These are phyloP conservation scores for Rubia peregrina DNA, from an alignment of 305 asterid genomes.

Conservation along the genomic window DNA sequence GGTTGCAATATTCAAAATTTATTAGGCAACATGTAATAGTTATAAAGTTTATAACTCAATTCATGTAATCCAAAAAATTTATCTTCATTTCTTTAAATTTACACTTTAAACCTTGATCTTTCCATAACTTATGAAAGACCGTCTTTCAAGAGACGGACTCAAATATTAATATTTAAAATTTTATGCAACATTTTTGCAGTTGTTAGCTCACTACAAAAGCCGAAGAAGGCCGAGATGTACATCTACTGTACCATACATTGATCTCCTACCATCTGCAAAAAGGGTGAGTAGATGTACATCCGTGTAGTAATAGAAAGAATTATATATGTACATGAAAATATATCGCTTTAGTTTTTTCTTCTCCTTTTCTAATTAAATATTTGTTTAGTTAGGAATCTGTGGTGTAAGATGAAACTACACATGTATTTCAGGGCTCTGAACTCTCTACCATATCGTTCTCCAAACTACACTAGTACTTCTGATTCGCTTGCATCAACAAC, in stretches of 20 bases:
- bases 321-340: slow-evolving; percentile 20
- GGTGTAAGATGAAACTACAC: slow-evolving; percentile 11
- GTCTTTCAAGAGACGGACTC: too few species aligned
- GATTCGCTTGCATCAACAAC: slow-evolving; percentile 4
- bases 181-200: too few species aligned
- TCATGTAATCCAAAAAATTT: too few species aligned
- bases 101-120: too few species aligned
- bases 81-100: too few species aligned
- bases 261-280: background rate
- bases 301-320: background rate
- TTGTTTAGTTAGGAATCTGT: background rate
- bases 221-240: too few species aligned
- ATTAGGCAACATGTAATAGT: too few species aligned
- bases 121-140: too few species aligned
- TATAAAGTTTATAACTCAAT: too few species aligned
- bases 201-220: too few species aligned
- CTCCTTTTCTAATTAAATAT: background rate
- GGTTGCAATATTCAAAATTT: too few species aligned
- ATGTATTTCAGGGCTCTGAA: slow-evolving; percentile 13
- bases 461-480: slow-evolving; percentile 17
- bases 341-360: background rate
- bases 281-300: slow-evolving; percentile 20
- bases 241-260: background rate
- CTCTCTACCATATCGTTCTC: slow-evolving; percentile 14
- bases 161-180: too few species aligned